Evolutionary conservation across 1,139 yeast species (phyloP).

Genomic region (Taphrina communis): DNA sequence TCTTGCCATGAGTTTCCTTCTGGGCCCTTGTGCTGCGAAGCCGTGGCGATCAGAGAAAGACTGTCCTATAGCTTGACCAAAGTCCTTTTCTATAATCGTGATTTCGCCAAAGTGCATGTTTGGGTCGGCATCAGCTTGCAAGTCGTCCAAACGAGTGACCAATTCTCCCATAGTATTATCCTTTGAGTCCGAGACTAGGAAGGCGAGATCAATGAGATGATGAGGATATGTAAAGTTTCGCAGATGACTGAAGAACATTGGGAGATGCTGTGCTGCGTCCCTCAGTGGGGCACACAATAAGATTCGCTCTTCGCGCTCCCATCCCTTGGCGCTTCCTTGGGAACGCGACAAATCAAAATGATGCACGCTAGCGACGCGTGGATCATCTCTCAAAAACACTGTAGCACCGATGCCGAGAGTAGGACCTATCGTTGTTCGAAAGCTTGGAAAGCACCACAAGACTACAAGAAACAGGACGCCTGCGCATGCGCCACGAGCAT

Average conservation of each 20-base stretch:
- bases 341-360: slow-evolving; percentile 62
- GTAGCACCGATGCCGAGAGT: slow-evolving; percentile 15
- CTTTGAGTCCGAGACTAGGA: slow-evolving; percentile 67
- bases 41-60: slow-evolving; percentile 85
- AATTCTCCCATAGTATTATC: slow-evolving; percentile 68
- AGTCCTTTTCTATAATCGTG: slow-evolving; percentile 70
- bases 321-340: slow-evolving; percentile 61
- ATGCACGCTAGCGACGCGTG: slow-evolving; percentile 22
- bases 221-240: slow-evolving; percentile 69
- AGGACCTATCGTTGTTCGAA: slow-evolving; percentile 25
- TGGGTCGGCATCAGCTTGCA: slow-evolving; percentile 64
- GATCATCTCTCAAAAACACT: slow-evolving; percentile 26
- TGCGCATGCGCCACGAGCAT: slow-evolving; percentile 25
- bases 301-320: slow-evolving; percentile 65
- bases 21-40: slow-evolving; percentile 74
- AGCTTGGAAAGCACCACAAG: slow-evolving; percentile 23
- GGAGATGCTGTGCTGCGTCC: slow-evolving; percentile 71
- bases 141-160: slow-evolving; percentile 55
- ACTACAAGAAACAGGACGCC: background rate
- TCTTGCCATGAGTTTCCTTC: slow-evolving; percentile 73
- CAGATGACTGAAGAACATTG: slow-evolving; percentile 69
- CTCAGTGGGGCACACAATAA: slow-evolving; percentile 71
- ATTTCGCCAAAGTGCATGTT: slow-evolving; percentile 65
- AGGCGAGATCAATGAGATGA: slow-evolving; percentile 67
- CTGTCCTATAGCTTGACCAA: slow-evolving; percentile 73